Evolutionary conservation across 768 basidiomycete species (phyloP), one percentile per base, ranked within the genome.

Genomic region (Termitomyces sp.): DNA sequence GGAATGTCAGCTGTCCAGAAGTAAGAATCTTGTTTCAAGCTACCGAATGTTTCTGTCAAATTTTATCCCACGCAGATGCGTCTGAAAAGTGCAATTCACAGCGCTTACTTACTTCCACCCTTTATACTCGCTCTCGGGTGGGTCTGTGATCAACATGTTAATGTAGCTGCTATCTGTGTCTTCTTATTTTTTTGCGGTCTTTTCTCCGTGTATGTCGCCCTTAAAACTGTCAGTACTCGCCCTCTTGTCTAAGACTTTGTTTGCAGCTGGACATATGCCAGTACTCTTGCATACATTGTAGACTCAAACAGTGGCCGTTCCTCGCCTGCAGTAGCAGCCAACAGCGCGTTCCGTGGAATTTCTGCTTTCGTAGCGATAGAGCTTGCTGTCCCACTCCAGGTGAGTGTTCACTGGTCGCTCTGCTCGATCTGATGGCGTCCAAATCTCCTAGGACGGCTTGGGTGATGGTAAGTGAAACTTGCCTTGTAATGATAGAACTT

Each of bases 271-370:
- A 82, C 86, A 50, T 88, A 89, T 66, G 72, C 84, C 15, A 83
- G 84, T 50, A 87, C 88, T 0, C 72, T 95, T 29, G 88, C 93
- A 0, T 95, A 94, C 65, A 77, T 94, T 34, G 91, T 94, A 18
- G 93, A 97, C 63, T 84, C 91, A 3, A 97, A 95, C 68, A 76
- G 78, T 5, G 94, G 93, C 12, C 81, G 88, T 28, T 89, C 90
- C 2, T 84, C 87, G 5, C 82, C 83, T 3, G 92, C 89, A 2
- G 82, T 84, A 8, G 91, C 92, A 0, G 73, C 80, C 29, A 95
- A 95, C 69, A 89, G 87, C 57, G 80, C 80, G 31, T 88, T 88
- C 69, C 81, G 93, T 50, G 91, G 93, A 0, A 44, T 78, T 4
- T 72, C 79, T 12, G 92, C 86, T 2, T 88, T 88, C 67, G 65